Evolutionary conservation across 192 early-diverging fungal species (phyloP).

Genomic region (Umbelopsis ramanniana): DNA sequence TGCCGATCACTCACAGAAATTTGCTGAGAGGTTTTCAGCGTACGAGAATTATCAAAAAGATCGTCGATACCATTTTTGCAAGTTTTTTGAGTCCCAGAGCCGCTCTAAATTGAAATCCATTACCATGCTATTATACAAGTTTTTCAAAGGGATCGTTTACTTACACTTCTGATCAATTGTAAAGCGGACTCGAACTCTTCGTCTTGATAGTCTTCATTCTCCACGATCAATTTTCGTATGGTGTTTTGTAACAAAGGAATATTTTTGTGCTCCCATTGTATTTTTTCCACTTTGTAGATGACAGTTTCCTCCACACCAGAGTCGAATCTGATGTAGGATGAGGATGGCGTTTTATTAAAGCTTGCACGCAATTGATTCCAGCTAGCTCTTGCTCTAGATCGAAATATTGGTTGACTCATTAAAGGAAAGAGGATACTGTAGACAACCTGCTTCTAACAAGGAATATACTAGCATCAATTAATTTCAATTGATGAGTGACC

Average conservation of each 20-base stretch:
- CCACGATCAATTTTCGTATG: background rate
- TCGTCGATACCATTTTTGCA: background rate
- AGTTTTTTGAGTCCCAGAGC: background rate
- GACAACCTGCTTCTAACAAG: too few relatives aligned
- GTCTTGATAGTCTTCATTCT: background rate
- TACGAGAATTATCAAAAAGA: background rate
- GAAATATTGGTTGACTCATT: background rate
- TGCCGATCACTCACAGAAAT: background rate
- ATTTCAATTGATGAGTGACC: background rate
- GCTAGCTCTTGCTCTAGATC: background rate
- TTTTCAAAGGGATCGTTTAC: too few relatives aligned
- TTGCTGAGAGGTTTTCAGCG: background rate
- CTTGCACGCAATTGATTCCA: background rate
- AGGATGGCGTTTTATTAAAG: background rate
- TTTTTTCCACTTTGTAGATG: background rate
- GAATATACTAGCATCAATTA: background rate
- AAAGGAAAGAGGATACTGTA: background rate
- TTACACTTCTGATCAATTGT: constrained; percentile 5
- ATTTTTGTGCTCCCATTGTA: background rate
- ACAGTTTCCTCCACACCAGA: background rate
- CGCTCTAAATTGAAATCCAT: background rate
- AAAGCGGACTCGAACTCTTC: background rate
- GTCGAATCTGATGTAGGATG: background rate
- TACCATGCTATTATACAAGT: background rate
- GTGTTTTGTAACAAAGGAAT: constrained; percentile 6